A percentile compares a stretch with the other conserved stretches of the same genome.
Conservation (phyloP, 2,329 filamentous ascomycete genomes). For the Leptographium flavum region DNA sequence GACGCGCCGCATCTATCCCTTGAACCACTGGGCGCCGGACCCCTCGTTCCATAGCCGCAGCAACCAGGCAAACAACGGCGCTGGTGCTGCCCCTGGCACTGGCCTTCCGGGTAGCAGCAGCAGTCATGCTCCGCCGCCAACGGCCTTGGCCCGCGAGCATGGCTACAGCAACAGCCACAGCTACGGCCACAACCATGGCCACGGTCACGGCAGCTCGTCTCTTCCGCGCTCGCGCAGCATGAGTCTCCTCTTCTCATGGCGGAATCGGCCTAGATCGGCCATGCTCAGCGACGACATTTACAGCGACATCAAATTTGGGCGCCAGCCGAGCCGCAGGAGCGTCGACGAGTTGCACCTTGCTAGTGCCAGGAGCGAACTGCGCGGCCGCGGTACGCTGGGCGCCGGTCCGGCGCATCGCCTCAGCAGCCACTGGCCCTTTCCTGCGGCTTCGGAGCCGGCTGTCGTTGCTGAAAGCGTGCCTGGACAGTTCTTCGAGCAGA, state of each 20-base stretch:
- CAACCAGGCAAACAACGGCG: too few species aligned
- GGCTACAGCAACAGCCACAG: background rate
- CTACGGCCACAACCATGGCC: background rate
- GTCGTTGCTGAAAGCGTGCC: too few species aligned
- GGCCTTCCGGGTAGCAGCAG: too few species aligned
- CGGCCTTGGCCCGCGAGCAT: background rate
- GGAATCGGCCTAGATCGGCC: slow-evolving; percentile 28
- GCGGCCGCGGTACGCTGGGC: background rate
- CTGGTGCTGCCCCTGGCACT: background rate
- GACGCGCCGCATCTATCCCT: slow-evolving; percentile 21
- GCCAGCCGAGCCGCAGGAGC: background rate
- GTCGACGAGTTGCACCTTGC: slow-evolving; percentile 3
- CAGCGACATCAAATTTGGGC: background rate
- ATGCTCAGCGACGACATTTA: slow-evolving; percentile 20
- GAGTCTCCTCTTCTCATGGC: slow-evolving; percentile 36
- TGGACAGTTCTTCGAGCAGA: too few species aligned
- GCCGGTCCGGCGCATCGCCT: too few species aligned
- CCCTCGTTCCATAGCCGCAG: slow-evolving; percentile 6
- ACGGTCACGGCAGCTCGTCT: background rate
- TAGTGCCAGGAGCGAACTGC: background rate
- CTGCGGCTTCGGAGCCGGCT: too few species aligned
- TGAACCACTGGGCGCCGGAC: slow-evolving; percentile 25
- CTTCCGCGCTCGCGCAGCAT: slow-evolving; percentile 29
- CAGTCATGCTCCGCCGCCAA: too few species aligned
- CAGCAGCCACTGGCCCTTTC: too few species aligned